Conservation (phyloP, 2,329 filamentous ascomycete genomes). For the Kalmusia sp. region DNA sequence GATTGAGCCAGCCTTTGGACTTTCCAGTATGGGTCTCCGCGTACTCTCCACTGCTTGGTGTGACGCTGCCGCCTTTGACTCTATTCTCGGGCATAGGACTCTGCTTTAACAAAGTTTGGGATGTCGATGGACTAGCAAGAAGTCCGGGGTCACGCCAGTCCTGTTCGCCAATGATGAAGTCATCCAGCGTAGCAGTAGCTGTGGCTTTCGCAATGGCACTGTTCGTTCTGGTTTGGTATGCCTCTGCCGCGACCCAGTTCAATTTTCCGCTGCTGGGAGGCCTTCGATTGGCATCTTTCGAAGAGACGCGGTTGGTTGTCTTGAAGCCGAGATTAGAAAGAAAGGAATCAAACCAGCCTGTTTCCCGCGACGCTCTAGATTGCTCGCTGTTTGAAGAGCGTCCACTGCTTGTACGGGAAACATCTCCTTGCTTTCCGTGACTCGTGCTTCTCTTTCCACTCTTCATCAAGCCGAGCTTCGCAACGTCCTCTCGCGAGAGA, state of each 20-base stretch:
- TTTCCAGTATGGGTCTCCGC: constrained; percentile 40
- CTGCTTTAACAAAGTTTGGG: constrained; percentile 20
- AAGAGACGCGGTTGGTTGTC: constrained; percentile 12
- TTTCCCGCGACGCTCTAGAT: constrained; percentile 30
- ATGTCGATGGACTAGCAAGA: constrained; percentile 54
- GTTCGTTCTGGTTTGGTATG: constrained; percentile 60
- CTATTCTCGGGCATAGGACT: constrained; percentile 31
- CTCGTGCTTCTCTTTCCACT: constrained; percentile 31
- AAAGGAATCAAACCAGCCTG: constrained; percentile 56
- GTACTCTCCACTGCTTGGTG: constrained; percentile 77
- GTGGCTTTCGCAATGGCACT: constrained; percentile 20
- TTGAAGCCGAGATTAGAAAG: constrained; percentile 53
- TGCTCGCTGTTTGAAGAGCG: constrained; percentile 6
- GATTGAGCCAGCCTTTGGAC: constrained; percentile 27
- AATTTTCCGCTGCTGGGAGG: constrained; percentile 76
- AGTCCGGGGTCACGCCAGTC: constrained; percentile 86
- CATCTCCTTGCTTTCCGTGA: constrained; percentile 22
- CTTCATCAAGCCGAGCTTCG: constrained; percentile 19
- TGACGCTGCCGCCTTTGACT: constrained; percentile 71
- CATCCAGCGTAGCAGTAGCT: constrained; percentile 50
- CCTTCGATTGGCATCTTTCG: constrained; percentile 62
- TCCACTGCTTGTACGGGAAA: neutral
- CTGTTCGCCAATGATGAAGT: constrained; percentile 82
- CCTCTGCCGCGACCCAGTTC: constrained; percentile 72
- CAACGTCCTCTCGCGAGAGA: constrained; percentile 64